These are phyloP conservation scores for Tolypocladium paradoxum DNA, from an alignment of 2,329 filamentous ascomycete species.

Conservation along the genomic window DNA sequence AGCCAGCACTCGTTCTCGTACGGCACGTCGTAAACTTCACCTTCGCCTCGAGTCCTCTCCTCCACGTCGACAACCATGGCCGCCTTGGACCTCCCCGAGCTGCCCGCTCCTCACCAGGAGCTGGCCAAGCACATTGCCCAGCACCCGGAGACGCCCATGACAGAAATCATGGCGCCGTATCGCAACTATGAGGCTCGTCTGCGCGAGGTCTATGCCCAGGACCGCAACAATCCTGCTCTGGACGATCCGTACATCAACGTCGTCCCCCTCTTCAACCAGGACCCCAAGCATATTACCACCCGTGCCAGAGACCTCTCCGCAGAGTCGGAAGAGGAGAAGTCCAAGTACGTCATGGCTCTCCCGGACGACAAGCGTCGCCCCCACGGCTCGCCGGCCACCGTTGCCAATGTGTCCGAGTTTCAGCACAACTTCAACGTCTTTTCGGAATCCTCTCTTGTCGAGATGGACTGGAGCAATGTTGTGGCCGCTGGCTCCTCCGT, in stretches of 20 bases:
- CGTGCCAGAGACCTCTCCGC: constrained; percentile 47
- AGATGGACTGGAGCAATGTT: constrained; percentile 74
- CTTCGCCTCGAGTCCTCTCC: not conserved
- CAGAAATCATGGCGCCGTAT: constrained; percentile 53
- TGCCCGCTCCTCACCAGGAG: constrained; percentile 35
- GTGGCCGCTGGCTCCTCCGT: constrained; percentile 74
- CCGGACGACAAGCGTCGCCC: constrained; percentile 48
- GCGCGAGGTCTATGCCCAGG: constrained; percentile 58
- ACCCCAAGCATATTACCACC: constrained; percentile 46
- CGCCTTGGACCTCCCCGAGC: constrained; percentile 26
- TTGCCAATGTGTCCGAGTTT: constrained; percentile 58
- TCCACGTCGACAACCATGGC: constrained; percentile 19
- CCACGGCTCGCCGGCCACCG: constrained; percentile 56
- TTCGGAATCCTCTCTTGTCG: constrained; percentile 64
- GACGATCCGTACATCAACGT: constrained; percentile 50
- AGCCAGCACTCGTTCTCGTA: too few relatives aligned
- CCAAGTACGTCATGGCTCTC: constrained; percentile 60
- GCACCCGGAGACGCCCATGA: constrained; percentile 41
- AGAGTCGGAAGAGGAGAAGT: constrained; percentile 50
- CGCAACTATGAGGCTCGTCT: constrained; percentile 56
- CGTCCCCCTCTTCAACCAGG: constrained; percentile 51
- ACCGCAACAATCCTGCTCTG: constrained; percentile 47
- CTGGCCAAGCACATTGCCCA: constrained; percentile 43
- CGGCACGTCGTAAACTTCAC: too few relatives aligned
- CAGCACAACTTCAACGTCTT: constrained; percentile 73